phyloP scores from a whole-genome alignment of 1,284 basidiomycete genomes.

The Rhodofomes roseus region DNA sequence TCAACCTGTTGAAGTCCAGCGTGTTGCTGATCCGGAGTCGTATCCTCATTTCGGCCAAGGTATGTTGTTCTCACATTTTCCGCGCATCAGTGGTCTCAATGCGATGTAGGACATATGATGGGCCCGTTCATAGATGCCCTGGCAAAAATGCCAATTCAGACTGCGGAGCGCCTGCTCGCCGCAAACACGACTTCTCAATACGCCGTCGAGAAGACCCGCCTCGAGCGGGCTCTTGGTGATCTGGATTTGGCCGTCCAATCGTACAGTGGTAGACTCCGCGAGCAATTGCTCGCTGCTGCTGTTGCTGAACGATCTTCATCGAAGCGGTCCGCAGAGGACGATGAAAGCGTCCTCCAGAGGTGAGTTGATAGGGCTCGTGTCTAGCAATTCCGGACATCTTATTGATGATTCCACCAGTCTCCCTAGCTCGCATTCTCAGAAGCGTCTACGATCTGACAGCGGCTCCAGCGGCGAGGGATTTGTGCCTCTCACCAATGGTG shows the following conservation, averaged over 20 bases:
- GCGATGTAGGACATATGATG: constrained; percentile 48
- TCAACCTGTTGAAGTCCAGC: background rate
- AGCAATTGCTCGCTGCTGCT: constrained; percentile 14
- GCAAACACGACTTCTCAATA: constrained; percentile 17
- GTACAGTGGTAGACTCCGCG: constrained; percentile 14
- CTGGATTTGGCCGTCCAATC: constrained; percentile 15
- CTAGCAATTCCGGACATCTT: background rate
- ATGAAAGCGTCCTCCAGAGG: constrained; percentile 17
- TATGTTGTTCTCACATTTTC: constrained; percentile 18
- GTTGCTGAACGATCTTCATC: constrained; percentile 16
- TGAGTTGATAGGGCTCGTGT: background rate
- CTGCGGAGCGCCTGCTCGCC: constrained; percentile 30
- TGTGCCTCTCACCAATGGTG: constrained; percentile 11
- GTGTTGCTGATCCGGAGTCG: background rate
- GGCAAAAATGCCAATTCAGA: constrained; percentile 36
- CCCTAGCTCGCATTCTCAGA: constrained; percentile 11
- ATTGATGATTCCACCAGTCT: background rate
- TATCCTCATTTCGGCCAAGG: constrained; percentile 48
- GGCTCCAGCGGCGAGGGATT: constrained; percentile 18
- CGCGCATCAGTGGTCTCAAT: constrained; percentile 7
- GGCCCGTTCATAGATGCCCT: constrained; percentile 48
- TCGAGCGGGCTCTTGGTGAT: constrained; percentile 26
- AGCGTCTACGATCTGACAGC: constrained; percentile 24
- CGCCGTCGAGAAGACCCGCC: constrained; percentile 28
- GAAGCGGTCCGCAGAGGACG: constrained; percentile 24